Evolutionary conservation across 2,329 filamentous ascomycete species (phyloP).

Genomic region (Thelonectria blattea): DNA sequence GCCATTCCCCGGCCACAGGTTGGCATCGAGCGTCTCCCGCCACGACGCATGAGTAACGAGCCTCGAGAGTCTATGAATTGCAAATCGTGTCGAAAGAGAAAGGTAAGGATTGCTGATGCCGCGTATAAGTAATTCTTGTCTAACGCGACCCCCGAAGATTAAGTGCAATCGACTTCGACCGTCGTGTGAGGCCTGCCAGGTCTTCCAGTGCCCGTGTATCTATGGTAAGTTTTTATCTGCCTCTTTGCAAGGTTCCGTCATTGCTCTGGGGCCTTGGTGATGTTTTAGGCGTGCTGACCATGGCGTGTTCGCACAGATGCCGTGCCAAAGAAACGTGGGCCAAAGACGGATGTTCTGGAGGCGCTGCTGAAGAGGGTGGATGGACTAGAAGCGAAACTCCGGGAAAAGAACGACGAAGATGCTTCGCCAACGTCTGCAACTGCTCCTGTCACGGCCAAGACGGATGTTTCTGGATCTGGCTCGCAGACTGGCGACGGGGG

Average conservation of each 20-base stretch:
- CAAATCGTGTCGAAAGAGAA: conserved; percentile 91
- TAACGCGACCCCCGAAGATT: conserved; percentile 63
- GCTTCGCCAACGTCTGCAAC: conserved; percentile 34
- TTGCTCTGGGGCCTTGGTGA: not conserved
- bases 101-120: conserved; percentile 59
- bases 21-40: conserved; percentile 79
- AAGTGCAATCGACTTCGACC: conserved; percentile 88
- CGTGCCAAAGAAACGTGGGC: conserved; percentile 86
- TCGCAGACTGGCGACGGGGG: conserved; percentile 28
- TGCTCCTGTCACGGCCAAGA: conserved; percentile 24
- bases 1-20: conserved; percentile 77
- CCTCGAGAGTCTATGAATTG: conserved; percentile 93
- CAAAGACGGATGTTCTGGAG: conserved; percentile 88
- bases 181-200: conserved; percentile 86
- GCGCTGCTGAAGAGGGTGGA: conserved; percentile 85
- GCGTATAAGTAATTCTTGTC: not conserved
- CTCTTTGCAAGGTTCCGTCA: not conserved
- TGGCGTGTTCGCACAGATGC: conserved; percentile 63
- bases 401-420: conserved; percentile 63
- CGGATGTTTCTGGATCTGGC: conserved; percentile 36
- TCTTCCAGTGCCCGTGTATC: conserved; percentile 86
- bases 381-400: conserved; percentile 80
- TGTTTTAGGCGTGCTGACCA: not conserved
- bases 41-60: conserved; percentile 73
- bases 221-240: conserved; percentile 69